Base-by-base conservation (phyloP, 345 rosid genomes). In the Combretum micranthum region DNA sequence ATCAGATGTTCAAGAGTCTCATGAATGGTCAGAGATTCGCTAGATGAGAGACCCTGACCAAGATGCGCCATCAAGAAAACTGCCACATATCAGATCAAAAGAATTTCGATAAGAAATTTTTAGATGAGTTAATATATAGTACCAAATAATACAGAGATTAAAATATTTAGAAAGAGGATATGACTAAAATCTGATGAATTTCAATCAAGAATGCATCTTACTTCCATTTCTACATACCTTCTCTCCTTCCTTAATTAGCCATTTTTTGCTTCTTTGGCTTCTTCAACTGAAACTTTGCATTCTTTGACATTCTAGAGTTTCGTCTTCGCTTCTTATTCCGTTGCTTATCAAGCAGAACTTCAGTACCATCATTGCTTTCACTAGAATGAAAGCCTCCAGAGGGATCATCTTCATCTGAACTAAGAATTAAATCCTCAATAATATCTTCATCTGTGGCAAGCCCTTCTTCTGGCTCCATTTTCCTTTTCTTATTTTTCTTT, bases 341-440 rank as follows among this genome's bases (percentile, higher is more conserved):
- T n/a, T 42, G 57, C 62, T 57, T 50, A 25, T 56, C 47, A 13
- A 45, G 20, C 6, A 56, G 47, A 16, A 49, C 65, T 22, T 44
- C 45, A 18, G 42, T 47, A 26, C 65, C 13, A 1, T 22, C 25
- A 16, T 65, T 73, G 21, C 65, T 81, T 50, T 61, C 72, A 18
- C 60, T 64, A 23, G 73, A 59, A 46, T 68, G 51, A 59, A 65
- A 60, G 20, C 62, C 77, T 42, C 66, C 59, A n/a, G n/a, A 5
- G 14, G 84, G 61, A 22, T 51, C 90, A 19, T 78, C 96, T 61
- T 85, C 96, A 62, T 92, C 96, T 2, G 97, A 90, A 68, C 99
- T 89, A 26, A 89, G 78, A 48, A 87, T 77, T 69, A 87, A 76
- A 65, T 93, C 99, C 71, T 85, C 95, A 55, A 93, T 90, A 56